A percentile compares a stretch with the other conserved stretches of the same genome.
Evolutionary conservation across 495 filamentous ascomycete genomes (phyloP).

Genomic region (Aspergillus homomorphus): DNA sequence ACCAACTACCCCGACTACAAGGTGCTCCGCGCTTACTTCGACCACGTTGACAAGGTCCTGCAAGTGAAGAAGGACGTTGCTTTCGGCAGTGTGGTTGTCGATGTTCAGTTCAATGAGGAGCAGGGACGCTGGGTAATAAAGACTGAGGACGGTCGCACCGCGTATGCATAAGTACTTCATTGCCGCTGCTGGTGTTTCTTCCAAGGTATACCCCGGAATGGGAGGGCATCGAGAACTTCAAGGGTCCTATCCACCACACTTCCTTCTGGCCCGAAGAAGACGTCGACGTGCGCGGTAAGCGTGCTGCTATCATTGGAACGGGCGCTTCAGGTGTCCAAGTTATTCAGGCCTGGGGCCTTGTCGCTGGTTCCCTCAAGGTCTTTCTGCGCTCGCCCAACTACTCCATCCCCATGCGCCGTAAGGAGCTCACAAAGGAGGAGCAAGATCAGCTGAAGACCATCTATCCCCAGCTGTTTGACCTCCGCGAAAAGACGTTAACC

Average conservation of each 20-base stretch:
- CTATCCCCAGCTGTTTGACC: conserved; percentile 45
- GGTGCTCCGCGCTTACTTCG: conserved; percentile 54
- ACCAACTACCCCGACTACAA: conserved; percentile 47
- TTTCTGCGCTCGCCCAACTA: conserved; percentile 57
- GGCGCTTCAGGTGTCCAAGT: conserved; percentile 59
- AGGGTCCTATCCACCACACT: conserved; percentile 53
- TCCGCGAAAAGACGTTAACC: conserved; percentile 43
- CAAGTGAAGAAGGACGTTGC: conserved; percentile 50
- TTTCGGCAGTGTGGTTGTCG: conserved; percentile 48
- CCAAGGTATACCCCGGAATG: conserved; percentile 42
- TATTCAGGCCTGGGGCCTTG: conserved; percentile 43
- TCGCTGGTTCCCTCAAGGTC: conserved; percentile 38
- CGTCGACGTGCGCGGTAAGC: conserved; percentile 48
- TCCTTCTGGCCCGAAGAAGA: conserved; percentile 56
- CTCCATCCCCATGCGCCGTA: conserved; percentile 51
- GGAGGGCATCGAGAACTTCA: conserved; percentile 52
- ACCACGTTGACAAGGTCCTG: conserved; percentile 50
- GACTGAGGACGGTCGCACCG: conserved; percentile 19
- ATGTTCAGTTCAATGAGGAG: conserved; percentile 40
- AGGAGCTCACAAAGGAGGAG: conserved; percentile 38
- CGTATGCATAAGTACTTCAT: conserved; percentile 32
- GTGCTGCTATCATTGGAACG: conserved; percentile 56
- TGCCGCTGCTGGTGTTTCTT: conserved; percentile 21
- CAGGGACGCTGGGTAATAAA: conserved; percentile 29
- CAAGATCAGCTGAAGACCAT: conserved; percentile 40